These are phyloP conservation scores for Boletus sp. DNA, from an alignment of 768 basidiomycete species.

Conservation along the genomic window DNA sequence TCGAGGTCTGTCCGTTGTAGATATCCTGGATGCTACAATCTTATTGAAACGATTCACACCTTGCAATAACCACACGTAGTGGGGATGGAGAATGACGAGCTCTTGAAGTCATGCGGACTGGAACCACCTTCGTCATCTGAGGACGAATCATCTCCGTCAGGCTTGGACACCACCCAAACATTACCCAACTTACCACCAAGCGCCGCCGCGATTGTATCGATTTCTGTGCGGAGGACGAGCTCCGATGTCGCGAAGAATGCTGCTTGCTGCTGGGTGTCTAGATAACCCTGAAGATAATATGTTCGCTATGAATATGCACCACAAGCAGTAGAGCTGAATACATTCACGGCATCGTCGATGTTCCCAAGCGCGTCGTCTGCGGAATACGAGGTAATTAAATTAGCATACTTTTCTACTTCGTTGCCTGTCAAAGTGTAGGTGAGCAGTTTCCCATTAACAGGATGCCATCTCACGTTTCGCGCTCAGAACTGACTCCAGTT, in stretches of 20 bases:
- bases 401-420: slow-evolving; percentile 52
- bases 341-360: slow-evolving; percentile 40
- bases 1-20: slow-evolving; percentile 54
- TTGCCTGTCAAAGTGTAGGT: slow-evolving; percentile 38
- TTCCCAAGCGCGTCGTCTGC: slow-evolving; percentile 50
- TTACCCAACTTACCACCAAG: slow-evolving; percentile 54
- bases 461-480: slow-evolving; percentile 52
- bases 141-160: slow-evolving; percentile 11
- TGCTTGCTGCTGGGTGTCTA: slow-evolving; percentile 63
- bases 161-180: not conserved
- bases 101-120: slow-evolving; percentile 78
- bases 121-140: slow-evolving; percentile 73
- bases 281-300: slow-evolving; percentile 45
- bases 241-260: slow-evolving; percentile 54
- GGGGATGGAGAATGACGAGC: slow-evolving; percentile 82
- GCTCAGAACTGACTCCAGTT: slow-evolving; percentile 56
- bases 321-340: slow-evolving; percentile 3
- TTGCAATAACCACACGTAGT: slow-evolving; percentile 82
- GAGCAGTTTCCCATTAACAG: not conserved
- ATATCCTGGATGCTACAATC: not conserved
- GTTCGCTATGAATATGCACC: slow-evolving; percentile 1
- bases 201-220: slow-evolving; percentile 55
- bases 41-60: slow-evolving; percentile 37
- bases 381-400: slow-evolving; percentile 46
- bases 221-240: slow-evolving; percentile 60